Conservation (phyloP, 202 grass and related monocot species). For the Hordeum pubiflorum region DNA sequence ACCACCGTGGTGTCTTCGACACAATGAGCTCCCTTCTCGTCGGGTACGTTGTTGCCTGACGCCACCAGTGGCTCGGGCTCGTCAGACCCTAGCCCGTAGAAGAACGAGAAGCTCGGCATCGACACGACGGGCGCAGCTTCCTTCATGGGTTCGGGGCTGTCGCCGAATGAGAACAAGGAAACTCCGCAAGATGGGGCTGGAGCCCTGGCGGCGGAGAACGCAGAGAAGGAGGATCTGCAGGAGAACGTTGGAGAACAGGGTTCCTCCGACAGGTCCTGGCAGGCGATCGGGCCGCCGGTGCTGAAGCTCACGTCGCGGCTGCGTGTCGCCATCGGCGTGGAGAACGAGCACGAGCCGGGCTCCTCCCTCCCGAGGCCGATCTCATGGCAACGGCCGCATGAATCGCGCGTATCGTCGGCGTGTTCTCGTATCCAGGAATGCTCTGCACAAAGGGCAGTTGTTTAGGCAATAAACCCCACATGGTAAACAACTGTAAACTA, state of each 20-base stretch:
- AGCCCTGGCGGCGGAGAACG: constrained; percentile 5
- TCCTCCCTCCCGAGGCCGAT: constrained; percentile 24
- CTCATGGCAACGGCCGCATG: constrained; percentile 26
- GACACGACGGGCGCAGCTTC: constrained; percentile 4
- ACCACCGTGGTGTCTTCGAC: background rate
- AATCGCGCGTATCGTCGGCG: constrained; percentile 33
- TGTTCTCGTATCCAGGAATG: constrained; percentile 80
- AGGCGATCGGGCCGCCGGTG: constrained; percentile 30
- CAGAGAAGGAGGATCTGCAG: constrained; percentile 60
- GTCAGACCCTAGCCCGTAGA: constrained; percentile 4
- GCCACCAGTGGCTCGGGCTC: background rate
- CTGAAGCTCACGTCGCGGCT: constrained; percentile 78
- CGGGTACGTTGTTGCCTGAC: background rate
- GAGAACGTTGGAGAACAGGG: constrained; percentile 41
- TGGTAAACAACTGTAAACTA: background rate
- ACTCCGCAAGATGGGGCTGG: constrained; percentile 21
- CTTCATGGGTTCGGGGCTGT: background rate
- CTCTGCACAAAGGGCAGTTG: constrained; percentile 36
- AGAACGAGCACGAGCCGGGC: constrained; percentile 55
- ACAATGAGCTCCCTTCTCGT: background rate
- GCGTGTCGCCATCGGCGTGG: constrained; percentile 20
- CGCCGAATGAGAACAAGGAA: constrained; percentile 49
- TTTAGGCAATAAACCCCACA: constrained; percentile 24
- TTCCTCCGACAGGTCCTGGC: constrained; percentile 26
- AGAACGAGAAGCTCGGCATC: constrained; percentile 82